Percentiles rank a stretch among this genome's conserved stretches.
Evolutionary conservation across 2,329 filamentous ascomycete genomes (phyloP).

Genomic region (Purpureocillium takamizusanense): DNA sequence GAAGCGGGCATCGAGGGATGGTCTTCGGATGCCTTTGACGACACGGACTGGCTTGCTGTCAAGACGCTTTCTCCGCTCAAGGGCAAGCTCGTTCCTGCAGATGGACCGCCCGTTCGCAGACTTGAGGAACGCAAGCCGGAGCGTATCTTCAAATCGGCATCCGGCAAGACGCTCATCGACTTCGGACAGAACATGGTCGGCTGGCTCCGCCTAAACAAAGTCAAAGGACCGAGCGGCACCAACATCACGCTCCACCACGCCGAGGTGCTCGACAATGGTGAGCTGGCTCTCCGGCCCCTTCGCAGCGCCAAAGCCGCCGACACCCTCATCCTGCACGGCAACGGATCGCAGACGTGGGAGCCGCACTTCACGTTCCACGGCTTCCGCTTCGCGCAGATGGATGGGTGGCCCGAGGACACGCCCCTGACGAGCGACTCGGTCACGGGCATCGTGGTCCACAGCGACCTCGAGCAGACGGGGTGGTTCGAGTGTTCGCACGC

Average conservation of each 20-base stretch:
- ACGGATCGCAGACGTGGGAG: slow-evolving; percentile 21
- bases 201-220: slow-evolving; percentile 27
- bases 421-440: slow-evolving; percentile 11
- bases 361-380: slow-evolving; percentile 44
- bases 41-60: slow-evolving; percentile 17
- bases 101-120: slow-evolving; percentile 34
- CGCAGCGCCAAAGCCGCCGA: slow-evolving; percentile 33
- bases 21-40: slow-evolving; percentile 14
- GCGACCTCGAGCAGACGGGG: slow-evolving; percentile 40
- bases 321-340: slow-evolving; percentile 20
- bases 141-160: slow-evolving; percentile 21
- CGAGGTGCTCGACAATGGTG: slow-evolving; percentile 43
- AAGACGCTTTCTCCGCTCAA: slow-evolving; percentile 19
- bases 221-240: slow-evolving; percentile 25
- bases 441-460: slow-evolving; percentile 32
- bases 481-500: slow-evolving; percentile 42
- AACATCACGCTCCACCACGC: slow-evolving; percentile 39
- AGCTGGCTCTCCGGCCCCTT: slow-evolving; percentile 30
- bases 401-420: slow-evolving; percentile 27
- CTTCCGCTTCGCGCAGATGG: slow-evolving; percentile 41
- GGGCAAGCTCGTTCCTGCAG: slow-evolving; percentile 26
- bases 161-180: slow-evolving; percentile 38
- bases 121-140: slow-evolving; percentile 19
- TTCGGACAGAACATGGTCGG: slow-evolving; percentile 53
- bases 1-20: slow-evolving; percentile 19